Conservation (phyloP, 352 stramenopile genomes). For the Globisporangium abappressorium region DNA sequence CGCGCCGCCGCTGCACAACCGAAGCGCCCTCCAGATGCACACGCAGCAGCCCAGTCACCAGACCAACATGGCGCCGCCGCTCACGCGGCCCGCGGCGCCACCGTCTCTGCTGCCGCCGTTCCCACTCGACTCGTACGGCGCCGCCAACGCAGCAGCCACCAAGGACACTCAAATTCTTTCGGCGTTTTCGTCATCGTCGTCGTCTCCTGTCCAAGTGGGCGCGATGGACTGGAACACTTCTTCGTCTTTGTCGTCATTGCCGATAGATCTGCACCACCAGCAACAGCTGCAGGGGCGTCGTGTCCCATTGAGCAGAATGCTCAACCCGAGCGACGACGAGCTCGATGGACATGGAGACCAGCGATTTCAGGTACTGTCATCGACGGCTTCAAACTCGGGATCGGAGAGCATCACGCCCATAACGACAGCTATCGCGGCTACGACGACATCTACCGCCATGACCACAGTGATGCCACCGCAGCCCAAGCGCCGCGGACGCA, state of each 20-base stretch:
- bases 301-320: conserved; percentile 1
- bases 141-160: background rate
- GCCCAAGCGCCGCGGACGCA: conserved; percentile 10
- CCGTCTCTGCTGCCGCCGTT: background rate
- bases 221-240: background rate
- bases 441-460: conserved; percentile 24
- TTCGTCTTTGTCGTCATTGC: background rate
- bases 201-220: background rate
- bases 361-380: background rate
- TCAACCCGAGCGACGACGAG: conserved; percentile 6
- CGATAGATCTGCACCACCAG: background rate
- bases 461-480: background rate
- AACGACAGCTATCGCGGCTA: conserved; percentile 31
- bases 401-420: background rate
- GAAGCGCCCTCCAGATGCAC: background rate
- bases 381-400: background rate
- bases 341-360: background rate
- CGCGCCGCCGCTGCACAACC: background rate
- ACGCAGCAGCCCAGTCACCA: background rate
- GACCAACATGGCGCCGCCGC: background rate
- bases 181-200: background rate
- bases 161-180: background rate
- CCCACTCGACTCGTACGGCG: background rate
- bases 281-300: background rate
- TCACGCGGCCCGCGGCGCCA: too few species aligned